These are phyloP conservation scores for Aspergillus nidulans DNA, from an alignment of 495 filamentous ascomycete species.

Conservation along the genomic window DNA sequence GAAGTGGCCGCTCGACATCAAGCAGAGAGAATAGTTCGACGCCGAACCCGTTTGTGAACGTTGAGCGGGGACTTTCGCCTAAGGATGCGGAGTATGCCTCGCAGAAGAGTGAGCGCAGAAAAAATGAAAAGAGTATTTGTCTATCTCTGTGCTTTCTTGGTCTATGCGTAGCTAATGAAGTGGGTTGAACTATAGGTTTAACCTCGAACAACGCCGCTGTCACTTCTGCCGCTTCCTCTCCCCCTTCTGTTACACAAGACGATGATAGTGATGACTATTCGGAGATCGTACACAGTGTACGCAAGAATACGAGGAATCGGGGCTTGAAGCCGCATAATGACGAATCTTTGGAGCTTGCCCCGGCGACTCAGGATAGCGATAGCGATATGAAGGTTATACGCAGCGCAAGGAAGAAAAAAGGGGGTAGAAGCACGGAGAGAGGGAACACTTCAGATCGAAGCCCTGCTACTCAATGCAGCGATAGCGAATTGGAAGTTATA, in stretches of 20 bases:
- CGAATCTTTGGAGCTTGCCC: neutral
- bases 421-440: neutral
- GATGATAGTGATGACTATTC: constrained; percentile 17
- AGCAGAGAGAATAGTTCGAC: neutral
- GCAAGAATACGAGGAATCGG: constrained; percentile 8
- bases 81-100: neutral
- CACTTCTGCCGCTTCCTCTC: neutral
- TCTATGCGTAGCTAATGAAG: neutral
- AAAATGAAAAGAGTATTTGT: constrained; percentile 2
- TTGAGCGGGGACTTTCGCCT: neutral
- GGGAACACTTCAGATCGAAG: neutral
- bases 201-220: constrained; percentile 2
- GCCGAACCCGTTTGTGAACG: constrained; percentile 1
- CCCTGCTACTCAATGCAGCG: constrained; percentile 4
- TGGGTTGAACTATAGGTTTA: neutral
- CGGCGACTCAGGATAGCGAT: constrained; percentile 8
- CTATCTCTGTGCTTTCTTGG: neutral
- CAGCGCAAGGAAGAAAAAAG: constrained; percentile 16
- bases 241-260: neutral
- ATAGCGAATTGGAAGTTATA: constrained; percentile 7
- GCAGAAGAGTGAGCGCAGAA: neutral
- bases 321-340: constrained; percentile 16
- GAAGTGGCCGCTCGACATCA: constrained; percentile 2
- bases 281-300: constrained; percentile 13
- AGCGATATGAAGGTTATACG: constrained; percentile 16